Evolutionary conservation across 208 protist genomes (phyloP).

Genomic region (Crithidia expoeki): DNA sequence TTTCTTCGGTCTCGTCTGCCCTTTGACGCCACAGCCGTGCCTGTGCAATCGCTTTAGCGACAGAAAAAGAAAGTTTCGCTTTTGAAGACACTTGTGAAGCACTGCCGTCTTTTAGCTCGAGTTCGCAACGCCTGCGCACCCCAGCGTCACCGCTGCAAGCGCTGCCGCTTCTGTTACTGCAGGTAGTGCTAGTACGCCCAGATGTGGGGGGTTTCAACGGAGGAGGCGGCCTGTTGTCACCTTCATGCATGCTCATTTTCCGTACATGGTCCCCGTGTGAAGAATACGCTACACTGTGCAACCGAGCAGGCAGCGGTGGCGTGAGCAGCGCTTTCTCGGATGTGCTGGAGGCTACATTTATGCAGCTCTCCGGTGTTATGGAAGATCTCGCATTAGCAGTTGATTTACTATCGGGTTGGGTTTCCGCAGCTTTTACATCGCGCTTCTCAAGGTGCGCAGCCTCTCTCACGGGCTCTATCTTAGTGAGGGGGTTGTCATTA

Average conservation of each 20-base stretch:
- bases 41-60: background rate
- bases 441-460: background rate
- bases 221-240: background rate
- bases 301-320: background rate
- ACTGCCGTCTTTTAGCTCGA: background rate
- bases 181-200: background rate
- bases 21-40: background rate
- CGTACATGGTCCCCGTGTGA: background rate
- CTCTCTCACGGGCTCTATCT: background rate
- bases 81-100: background rate
- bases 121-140: background rate
- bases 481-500: background rate
- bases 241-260: background rate
- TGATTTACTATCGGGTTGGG: background rate
- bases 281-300: background rate
- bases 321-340: background rate
- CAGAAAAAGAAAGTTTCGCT: background rate
- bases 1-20: background rate
- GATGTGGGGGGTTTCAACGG: background rate
- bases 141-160: background rate
- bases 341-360: background rate
- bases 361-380: background rate
- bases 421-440: background rate
- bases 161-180: background rate
- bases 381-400: background rate